phyloP scores from a whole-genome alignment of 495 filamentous ascomycete genomes.

The Podospora anserina region DNA sequence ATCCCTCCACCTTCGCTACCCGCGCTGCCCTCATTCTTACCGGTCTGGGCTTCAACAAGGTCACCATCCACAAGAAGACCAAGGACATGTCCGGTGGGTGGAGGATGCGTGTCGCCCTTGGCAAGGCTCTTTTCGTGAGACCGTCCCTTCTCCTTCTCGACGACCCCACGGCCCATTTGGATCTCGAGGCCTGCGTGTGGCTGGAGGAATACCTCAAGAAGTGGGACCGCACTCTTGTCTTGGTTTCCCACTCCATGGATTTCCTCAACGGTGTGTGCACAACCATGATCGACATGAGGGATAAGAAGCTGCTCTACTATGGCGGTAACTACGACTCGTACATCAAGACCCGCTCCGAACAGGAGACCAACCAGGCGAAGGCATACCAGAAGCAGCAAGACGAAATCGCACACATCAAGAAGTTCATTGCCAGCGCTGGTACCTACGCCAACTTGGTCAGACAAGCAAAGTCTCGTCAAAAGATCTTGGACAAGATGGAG shows the following conservation, averaged over 20 bases:
- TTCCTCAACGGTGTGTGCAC: constrained; percentile 99
- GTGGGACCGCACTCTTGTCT: constrained; percentile 95
- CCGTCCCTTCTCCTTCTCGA: constrained; percentile 93
- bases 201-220: constrained; percentile 99
- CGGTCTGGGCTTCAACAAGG: constrained; percentile 98
- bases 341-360: constrained; percentile 88
- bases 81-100: constrained; percentile 99
- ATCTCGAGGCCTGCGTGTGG: constrained; percentile 99
- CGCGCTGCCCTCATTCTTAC: constrained; percentile 95
- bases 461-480: constrained; percentile 98
- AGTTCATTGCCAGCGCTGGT: constrained; percentile 99
- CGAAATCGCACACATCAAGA: constrained; percentile 99
- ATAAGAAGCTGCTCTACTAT: constrained; percentile 90
- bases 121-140: constrained; percentile 97
- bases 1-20: constrained; percentile 98
- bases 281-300: constrained; percentile 97
- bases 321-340: constrained; percentile 99
- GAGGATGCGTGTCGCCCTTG: constrained; percentile 98
- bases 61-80: constrained; percentile 95
- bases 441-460: constrained; percentile 99
- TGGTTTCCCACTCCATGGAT: constrained; percentile 97
- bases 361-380: constrained; percentile 98
- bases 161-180: constrained; percentile 98
- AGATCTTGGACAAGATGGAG: constrained; percentile 99
- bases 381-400: constrained; percentile 99